A percentile compares a stretch with the other conserved stretches of the same genome.
Conservation (phyloP, 768 basidiomycete genomes). For the Podaxis sp. region DNA sequence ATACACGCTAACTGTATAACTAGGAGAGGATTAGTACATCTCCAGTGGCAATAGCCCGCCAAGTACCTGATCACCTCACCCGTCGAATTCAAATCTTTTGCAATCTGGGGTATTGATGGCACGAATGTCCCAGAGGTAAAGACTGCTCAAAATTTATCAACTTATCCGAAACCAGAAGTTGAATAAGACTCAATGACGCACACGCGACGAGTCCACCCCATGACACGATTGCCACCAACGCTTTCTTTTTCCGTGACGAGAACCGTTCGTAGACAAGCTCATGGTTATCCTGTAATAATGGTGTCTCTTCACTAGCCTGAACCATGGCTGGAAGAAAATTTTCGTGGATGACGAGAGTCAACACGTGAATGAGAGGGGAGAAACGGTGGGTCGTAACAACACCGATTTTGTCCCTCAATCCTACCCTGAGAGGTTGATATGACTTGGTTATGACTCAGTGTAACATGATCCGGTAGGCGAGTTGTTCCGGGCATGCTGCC, state of each 20-base stretch:
- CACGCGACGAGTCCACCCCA: conserved; percentile 60
- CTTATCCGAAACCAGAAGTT: no score
- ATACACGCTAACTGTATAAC: conserved; percentile 31
- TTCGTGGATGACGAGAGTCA: no score
- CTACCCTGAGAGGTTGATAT: no score
- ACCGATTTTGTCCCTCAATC: no score
- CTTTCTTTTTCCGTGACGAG: conserved; percentile 40
- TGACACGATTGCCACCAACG: conserved; percentile 54
- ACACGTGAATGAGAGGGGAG: no score
- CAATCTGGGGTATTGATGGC: conserved; percentile 16
- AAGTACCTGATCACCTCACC: conserved; percentile 10
- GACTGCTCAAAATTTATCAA: neutral
- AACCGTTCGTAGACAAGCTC: conserved; percentile 56
- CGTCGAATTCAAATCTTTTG: conserved; percentile 11
- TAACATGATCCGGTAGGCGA: no score
- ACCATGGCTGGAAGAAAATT: neutral
- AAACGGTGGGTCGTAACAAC: no score
- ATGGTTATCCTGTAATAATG: conserved; percentile 26
- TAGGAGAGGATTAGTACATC: conserved; percentile 7
- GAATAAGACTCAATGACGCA: conserved; percentile 21
- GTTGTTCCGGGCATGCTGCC: no score
- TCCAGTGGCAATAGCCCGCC: no score
- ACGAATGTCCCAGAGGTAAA: conserved; percentile 13
- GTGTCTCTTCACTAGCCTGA: conserved; percentile 17
- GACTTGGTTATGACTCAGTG: no score